Evolutionary conservation across 1,284 basidiomycete species (phyloP).

Genomic region (Boletus holoroseus): DNA sequence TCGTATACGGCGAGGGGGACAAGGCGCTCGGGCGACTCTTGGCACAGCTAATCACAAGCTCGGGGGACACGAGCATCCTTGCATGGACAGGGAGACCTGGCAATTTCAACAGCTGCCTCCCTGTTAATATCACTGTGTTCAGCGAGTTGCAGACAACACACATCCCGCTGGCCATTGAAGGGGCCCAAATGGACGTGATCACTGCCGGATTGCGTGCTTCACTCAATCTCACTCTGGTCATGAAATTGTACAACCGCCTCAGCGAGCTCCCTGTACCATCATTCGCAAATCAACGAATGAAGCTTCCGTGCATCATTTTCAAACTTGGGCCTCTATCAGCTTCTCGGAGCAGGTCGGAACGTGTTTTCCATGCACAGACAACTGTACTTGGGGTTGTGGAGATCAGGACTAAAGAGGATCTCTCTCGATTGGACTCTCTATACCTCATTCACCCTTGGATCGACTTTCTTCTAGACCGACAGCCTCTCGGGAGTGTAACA

Average conservation of each 20-base stretch:
- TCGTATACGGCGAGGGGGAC: conserved; percentile 3
- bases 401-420: not conserved
- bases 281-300: no score
- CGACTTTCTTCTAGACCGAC: not conserved
- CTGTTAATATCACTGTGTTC: no score
- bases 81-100: no score
- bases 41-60: no score
- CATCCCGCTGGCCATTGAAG: no score
- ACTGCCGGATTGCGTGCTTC: not conserved
- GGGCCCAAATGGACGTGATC: no score
- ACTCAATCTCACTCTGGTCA: not conserved
- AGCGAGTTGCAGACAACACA: no score
- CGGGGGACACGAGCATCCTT: no score
- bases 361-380: not conserved
- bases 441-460: no score
- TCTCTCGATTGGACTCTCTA: not conserved
- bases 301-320: no score
- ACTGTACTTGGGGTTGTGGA: not conserved
- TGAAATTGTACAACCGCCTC: not conserved
- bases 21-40: no score
- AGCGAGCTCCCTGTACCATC: not conserved
- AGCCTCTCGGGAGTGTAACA: not conserved
- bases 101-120: no score
- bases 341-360: not conserved
- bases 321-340: not conserved